Evolutionary conservation across 176 grass and related monocot species (phyloP).

Genomic region (Oryza longistaminata): DNA sequence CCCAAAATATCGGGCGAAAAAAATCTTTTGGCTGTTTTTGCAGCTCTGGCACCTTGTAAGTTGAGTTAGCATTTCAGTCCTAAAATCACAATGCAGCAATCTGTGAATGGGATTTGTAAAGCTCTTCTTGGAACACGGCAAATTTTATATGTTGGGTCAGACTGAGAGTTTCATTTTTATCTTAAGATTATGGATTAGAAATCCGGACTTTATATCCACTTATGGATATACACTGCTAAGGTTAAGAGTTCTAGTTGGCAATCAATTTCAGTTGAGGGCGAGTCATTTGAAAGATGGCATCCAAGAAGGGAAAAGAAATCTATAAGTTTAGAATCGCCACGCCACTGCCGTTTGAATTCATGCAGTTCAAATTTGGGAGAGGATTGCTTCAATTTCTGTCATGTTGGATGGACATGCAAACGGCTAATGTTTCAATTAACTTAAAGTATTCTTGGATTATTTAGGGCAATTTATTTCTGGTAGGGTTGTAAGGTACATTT

Average conservation of each 20-base stretch:
- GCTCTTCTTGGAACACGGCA: background rate
- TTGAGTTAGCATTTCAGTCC: background rate
- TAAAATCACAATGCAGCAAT: background rate
- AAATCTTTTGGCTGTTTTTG: slow-evolving; percentile 33
- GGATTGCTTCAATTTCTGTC: background rate
- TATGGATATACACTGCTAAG: too few species aligned
- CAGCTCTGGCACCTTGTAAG: background rate
- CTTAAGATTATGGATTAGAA: too few species aligned
- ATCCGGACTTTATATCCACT: too few species aligned
- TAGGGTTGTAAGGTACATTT: background rate
- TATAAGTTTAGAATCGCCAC: background rate
- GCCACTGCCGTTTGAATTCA: background rate
- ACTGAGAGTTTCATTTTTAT: too few species aligned
- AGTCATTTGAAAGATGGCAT: background rate
- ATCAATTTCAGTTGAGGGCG: background rate
- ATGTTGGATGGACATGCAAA: background rate
- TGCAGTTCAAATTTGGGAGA: too few species aligned
- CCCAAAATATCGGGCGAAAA: slow-evolving; percentile 40
- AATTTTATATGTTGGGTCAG: too few species aligned
- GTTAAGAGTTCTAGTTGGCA: too few species aligned
- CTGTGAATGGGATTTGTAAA: background rate
- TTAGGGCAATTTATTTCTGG: background rate
- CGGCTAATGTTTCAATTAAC: background rate
- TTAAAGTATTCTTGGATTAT: background rate
- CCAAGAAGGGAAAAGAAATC: too few species aligned